phyloP scores from a whole-genome alignment of 108 stramenopile species.

The Epithemia pelagica region DNA sequence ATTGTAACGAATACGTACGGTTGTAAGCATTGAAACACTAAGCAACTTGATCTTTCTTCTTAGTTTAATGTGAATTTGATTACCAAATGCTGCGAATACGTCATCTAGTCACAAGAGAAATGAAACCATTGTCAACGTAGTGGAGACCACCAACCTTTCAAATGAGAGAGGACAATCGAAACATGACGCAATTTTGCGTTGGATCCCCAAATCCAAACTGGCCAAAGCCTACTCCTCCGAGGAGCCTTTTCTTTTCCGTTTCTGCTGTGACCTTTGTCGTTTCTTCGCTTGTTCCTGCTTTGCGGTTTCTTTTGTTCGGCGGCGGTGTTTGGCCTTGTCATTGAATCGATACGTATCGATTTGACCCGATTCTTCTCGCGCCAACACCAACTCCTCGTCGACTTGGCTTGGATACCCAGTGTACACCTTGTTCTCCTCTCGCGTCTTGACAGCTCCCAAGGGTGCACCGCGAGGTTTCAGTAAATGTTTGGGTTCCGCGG shows the following conservation, averaged over 20 bases:
- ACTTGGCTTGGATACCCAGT: conserved; percentile 67
- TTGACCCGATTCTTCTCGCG: conserved; percentile 60
- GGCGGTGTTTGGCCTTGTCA: conserved; percentile 69
- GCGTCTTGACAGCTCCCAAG: conserved; percentile 71
- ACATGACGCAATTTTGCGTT: too few relatives aligned
- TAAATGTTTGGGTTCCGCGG: conserved; percentile 78
- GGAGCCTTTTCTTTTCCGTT: not conserved
- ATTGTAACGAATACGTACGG: not conserved
- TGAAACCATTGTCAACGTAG: too few relatives aligned
- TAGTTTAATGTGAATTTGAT: too few relatives aligned
- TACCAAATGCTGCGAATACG: too few relatives aligned
- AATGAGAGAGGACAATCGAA: not conserved
- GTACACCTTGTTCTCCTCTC: conserved; percentile 63
- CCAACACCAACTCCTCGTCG: conserved; percentile 57
- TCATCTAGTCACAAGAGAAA: too few relatives aligned
- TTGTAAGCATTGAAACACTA: not conserved
- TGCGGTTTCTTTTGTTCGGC: conserved; percentile 37
- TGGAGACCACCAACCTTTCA: too few relatives aligned
- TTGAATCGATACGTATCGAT: conserved; percentile 50
- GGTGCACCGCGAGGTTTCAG: conserved; percentile 80
- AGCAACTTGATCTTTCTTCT: too few relatives aligned
- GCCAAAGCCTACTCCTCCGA: not conserved
- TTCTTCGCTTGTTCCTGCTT: conserved; percentile 10
- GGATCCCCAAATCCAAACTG: too few relatives aligned
- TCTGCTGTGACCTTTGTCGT: not conserved